phyloP scores from a whole-genome alignment of 805 yeast species.

The Saccharomyces jurei region DNA sequence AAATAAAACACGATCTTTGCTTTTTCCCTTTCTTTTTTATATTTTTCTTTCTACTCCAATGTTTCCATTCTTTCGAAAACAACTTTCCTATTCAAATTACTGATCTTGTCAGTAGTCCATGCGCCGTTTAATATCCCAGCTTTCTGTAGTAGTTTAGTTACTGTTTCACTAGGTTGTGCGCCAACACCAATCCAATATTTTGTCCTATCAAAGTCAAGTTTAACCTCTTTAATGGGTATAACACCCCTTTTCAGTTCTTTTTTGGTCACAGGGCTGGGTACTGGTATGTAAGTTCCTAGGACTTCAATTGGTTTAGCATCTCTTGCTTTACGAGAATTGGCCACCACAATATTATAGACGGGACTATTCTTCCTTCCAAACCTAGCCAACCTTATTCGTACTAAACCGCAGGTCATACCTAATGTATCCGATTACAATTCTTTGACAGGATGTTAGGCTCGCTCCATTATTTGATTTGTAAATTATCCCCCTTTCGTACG shows the following conservation, averaged over 20 bases:
- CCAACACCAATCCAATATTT: conserved; percentile 98
- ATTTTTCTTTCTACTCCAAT: conserved; percentile 9
- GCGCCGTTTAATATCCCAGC: conserved; percentile 46
- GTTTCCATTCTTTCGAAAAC: conserved; percentile 20
- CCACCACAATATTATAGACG: conserved; percentile 84
- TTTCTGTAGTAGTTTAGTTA: conserved; percentile 64
- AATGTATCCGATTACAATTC: not conserved
- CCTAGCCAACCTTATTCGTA: conserved; percentile 83
- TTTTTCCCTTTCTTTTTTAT: not conserved
- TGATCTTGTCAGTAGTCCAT: conserved; percentile 18
- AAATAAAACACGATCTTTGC: not conserved
- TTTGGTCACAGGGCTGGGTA: conserved; percentile 51
- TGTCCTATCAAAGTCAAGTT: conserved; percentile 78
- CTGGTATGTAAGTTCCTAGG: conserved; percentile 86
- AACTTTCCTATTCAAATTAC: conserved; percentile 12
- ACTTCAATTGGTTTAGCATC: conserved; percentile 90
- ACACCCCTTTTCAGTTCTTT: conserved; percentile 50
- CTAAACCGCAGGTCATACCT: conserved; percentile 45
- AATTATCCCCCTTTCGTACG: not conserved
- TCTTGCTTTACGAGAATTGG: conserved; percentile 67
- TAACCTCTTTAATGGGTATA: conserved; percentile 66
- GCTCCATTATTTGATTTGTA: not conserved
- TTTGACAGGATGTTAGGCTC: not conserved
- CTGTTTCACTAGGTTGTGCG: conserved; percentile 85
- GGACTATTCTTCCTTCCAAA: conserved; percentile 89